Base-by-base conservation (phyloP, 2,329 filamentous ascomycete species). In the Ramichloridium luteum region DNA sequence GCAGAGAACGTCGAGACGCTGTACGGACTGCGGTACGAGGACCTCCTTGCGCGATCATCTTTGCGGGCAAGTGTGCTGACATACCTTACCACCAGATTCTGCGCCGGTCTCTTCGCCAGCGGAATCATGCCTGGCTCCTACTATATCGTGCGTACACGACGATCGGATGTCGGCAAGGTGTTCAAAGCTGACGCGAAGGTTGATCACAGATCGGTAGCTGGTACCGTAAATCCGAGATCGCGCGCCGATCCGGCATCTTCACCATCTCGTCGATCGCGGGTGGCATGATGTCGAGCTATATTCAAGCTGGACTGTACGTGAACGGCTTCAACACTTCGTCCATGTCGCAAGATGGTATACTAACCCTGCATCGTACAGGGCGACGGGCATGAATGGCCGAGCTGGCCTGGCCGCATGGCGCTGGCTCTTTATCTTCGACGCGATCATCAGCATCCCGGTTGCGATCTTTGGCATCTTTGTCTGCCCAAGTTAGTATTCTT, bases 391-490 rank as follows among this genome's bases (percentile, higher is more conserved):
- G 38, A 35, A 39, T 14, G 38, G 36, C 15, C 29, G 29, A 9
- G 25, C 27, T 16, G 38, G 38, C 1, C 25, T 43, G 6, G 38
- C 40, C 4, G 40, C 34, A 4, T 41, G 40, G 40, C 28, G 36
- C 6, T 43, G 40, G 40, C 26, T 41, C 1, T 39, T 39, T 13
- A 34, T 43, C 11, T 31, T 43, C 15, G 40, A 43, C 14, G 40
- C 37, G 5, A 30, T 43, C 12, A 41, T 43, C 16, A 34, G 31
- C 5, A 37, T 41, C 14, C 40, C 38, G 1, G 33, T 41, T 1
- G 31, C 38, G 8, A 13, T 43, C 5, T 40, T 34, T 16, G 40
- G 40, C 3, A 40, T 43, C 23, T 32, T 41, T 17, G 34, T 30
- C 6, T 23, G 28, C 17, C 17, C 28, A 5, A 23, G 28, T 30